Base-by-base conservation (phyloP, 495 filamentous ascomycete species). In the Haplographium delicatum region DNA sequence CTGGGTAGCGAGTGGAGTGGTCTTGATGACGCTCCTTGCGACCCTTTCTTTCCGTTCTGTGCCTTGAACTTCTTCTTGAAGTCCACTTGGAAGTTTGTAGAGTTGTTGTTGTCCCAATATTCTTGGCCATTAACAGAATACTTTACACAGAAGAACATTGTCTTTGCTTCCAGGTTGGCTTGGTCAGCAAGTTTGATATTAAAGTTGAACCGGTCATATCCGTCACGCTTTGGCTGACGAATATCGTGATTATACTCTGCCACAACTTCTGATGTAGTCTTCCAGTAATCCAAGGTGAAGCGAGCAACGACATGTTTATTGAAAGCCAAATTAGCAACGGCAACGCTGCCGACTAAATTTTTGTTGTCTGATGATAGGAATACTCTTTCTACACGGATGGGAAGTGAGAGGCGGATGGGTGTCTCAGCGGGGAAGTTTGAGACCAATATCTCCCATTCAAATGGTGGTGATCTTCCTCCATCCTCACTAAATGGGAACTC, bases 281-380 rank as follows among this genome's bases (percentile, higher is more conserved):
- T 94, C 93, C 93, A 98, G 63, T 91, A 90, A 66, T 98, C 93
- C 47, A 97, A 79, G 0, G 94, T 97, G 63, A 98, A 98, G 23
- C 93, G 81, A 64, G 88, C 89, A 18, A 85, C 80, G 31, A 98
- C 91, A 8, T 71, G 63, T 64, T 98, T 98, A 35, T 95, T 82
- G 69, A 93, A 98, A 1, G 89, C 80, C 16, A 97, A 67, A 64
- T 98, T 98, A 57, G 86, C 83, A 44, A 91, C 89, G 16, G 83
- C 87, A 19, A 94, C 78, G 15, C 79, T 81, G 10, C 93, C 94
- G 49, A 95, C 72, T 57, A 98, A 67, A 16, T 73, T 86, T 64
- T 88, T 89, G 58, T 91, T 87, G 64, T 98, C 91, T 8, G 74
- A 67, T 0, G 93, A 96, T 42, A 97, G 68, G 73, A 82, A 96